phyloP scores from a whole-genome alignment of 768 basidiomycete species.

The Podaxis sp. region DNA sequence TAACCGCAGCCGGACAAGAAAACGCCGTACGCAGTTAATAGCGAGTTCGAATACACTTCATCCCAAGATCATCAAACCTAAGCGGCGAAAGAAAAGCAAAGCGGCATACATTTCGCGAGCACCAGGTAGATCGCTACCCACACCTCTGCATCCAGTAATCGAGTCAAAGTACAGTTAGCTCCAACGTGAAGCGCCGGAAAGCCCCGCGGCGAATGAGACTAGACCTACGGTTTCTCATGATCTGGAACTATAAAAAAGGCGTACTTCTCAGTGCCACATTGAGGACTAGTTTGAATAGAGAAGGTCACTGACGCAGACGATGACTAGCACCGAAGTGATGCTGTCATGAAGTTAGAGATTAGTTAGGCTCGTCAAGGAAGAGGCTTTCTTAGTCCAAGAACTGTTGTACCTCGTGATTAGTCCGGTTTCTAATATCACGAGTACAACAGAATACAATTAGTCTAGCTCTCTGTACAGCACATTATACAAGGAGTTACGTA shows the following conservation, averaged over 20 bases:
- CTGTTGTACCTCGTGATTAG: background rate
- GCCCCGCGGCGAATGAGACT: background rate
- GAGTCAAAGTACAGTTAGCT: background rate
- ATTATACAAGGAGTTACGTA: slow-evolving; percentile 12
- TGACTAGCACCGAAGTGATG: slow-evolving; percentile 22
- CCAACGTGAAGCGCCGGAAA: background rate
- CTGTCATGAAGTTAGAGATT: slow-evolving; percentile 6
- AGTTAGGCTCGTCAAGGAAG: background rate
- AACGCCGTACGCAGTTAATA: slow-evolving; percentile 19
- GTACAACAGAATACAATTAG: background rate
- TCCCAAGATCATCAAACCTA: background rate
- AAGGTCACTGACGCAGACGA: slow-evolving; percentile 19
- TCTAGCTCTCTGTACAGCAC: background rate
- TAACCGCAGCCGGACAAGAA: background rate
- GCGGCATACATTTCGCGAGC: slow-evolving; percentile 22
- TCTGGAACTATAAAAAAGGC: slow-evolving; percentile 20
- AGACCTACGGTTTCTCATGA: slow-evolving; percentile 20
- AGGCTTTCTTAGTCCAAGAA: background rate
- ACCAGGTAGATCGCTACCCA: slow-evolving; percentile 26
- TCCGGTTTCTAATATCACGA: background rate
- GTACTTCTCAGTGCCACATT: background rate
- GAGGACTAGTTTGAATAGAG: background rate
- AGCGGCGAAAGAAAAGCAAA: background rate
- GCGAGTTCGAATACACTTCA: slow-evolving; percentile 29
- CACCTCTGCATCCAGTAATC: slow-evolving; percentile 16